Evolutionary conservation across 495 filamentous ascomycete genomes (phyloP).

Genomic region (Talaromyces ruber): DNA sequence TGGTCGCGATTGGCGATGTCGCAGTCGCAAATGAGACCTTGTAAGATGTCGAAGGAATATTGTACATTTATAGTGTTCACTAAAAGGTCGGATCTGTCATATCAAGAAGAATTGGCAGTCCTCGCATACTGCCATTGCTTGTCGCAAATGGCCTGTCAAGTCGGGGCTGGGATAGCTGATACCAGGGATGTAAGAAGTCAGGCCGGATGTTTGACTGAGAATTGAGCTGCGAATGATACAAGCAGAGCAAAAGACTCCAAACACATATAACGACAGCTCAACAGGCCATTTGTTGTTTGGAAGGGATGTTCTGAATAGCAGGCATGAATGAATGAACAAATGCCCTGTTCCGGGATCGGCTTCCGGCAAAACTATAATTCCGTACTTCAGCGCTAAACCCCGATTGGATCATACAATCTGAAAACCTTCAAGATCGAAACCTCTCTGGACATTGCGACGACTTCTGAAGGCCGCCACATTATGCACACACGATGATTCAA

Average conservation of each 20-base stretch:
- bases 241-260: background rate
- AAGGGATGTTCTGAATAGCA: background rate
- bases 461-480: slow-evolving; percentile 6
- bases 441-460: background rate
- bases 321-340: background rate
- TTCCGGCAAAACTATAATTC: slow-evolving; percentile 18
- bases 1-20: background rate
- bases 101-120: background rate
- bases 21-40: background rate
- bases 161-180: background rate
- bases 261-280: background rate
- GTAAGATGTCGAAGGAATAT: background rate
- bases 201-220: background rate
- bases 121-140: slow-evolving; percentile 3
- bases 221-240: background rate
- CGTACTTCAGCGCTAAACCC: background rate
- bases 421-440: background rate
- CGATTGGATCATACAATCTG: background rate
- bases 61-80: background rate
- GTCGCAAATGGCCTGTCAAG: background rate
- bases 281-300: background rate
- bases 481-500: slow-evolving; percentile 79
- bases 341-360: slow-evolving; percentile 14
- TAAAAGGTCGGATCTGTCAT: background rate
- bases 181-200: background rate